Evolutionary conservation across 2,329 filamentous ascomycete species (phyloP).

Genomic region (Lachnellula suecica): DNA sequence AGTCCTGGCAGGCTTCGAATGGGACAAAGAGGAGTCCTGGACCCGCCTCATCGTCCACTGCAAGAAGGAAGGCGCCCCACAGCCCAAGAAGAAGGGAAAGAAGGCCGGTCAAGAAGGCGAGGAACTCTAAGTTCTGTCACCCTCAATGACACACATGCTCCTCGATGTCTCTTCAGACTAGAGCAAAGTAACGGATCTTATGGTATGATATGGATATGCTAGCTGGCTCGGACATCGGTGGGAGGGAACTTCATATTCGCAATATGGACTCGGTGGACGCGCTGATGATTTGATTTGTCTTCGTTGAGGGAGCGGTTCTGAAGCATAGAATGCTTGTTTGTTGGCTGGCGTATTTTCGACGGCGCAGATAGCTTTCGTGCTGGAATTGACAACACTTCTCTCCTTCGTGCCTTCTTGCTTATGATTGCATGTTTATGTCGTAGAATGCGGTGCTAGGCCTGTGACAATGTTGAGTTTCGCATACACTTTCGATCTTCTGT

Average conservation of each 20-base stretch:
- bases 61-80: conserved; percentile 64
- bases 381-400: conserved; percentile 2
- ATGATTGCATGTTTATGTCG: background rate
- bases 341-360: conserved; percentile 1
- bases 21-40: conserved; percentile 92
- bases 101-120: conserved; percentile 46
- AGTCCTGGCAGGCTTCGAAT: conserved; percentile 92
- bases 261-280: conserved; percentile 11
- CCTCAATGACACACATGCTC: conserved; percentile 3
- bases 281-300: conserved; percentile 8
- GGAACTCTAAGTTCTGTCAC: conserved; percentile 24
- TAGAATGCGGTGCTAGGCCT: background rate
- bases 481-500: background rate
- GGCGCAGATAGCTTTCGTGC: conserved; percentile 6
- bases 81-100: conserved; percentile 65
- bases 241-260: conserved; percentile 1
- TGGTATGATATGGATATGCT: conserved; percentile 9
- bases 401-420: background rate
- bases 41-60: conserved; percentile 85
- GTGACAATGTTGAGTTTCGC: background rate
- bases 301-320: conserved; percentile 2
- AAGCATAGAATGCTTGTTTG: conserved; percentile 1
- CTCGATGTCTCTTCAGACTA: conserved; percentile 19
- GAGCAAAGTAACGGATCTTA: conserved; percentile 11
- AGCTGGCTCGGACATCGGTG: conserved; percentile 11